Conservation (phyloP, 192 early-diverging fungal species). For the Geranomyces michiganensis region DNA sequence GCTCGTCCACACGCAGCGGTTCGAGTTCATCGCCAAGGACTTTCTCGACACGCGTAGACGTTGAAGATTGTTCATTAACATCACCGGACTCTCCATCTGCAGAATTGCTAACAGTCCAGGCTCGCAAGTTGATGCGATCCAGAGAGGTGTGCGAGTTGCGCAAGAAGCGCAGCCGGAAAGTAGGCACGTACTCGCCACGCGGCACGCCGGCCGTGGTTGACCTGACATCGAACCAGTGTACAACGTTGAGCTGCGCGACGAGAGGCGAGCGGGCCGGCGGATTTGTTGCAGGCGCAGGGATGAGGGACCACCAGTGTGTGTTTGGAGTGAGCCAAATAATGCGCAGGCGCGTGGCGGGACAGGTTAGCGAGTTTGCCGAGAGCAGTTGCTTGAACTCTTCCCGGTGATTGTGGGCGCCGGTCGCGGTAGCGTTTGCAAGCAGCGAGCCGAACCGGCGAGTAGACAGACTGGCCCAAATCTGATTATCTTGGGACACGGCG, state of each 20-base stretch:
- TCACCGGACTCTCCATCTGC: not conserved
- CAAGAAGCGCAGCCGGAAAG: constrained; percentile 20
- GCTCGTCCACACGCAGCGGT: not conserved
- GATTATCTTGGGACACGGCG: constrained; percentile 25
- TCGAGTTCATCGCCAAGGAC: not conserved
- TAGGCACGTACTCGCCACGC: constrained; percentile 26
- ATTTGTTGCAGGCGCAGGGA: not conserved
- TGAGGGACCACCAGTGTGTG: constrained; percentile 4
- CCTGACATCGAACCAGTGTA: constrained; percentile 32
- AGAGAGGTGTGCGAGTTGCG: not conserved
- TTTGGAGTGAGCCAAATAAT: constrained; percentile 22
- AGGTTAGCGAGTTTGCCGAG: not conserved
- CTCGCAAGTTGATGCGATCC: not conserved
- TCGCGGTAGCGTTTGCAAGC: not conserved
- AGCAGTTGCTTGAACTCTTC: not conserved
- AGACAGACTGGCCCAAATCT: constrained; percentile 24
- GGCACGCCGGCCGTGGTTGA: constrained; percentile 18
- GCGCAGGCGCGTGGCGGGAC: constrained; percentile 1
- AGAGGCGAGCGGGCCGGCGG: not conserved
- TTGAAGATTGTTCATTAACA: too few relatives aligned
- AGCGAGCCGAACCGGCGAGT: constrained; percentile 24
- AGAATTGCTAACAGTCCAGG: not conserved
- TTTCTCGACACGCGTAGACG: too few relatives aligned
- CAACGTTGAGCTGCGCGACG: constrained; percentile 13
- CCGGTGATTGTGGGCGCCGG: not conserved